phyloP scores from a whole-genome alignment of 2,329 filamentous ascomycete genomes.

The Colletotrichum tropicale region DNA sequence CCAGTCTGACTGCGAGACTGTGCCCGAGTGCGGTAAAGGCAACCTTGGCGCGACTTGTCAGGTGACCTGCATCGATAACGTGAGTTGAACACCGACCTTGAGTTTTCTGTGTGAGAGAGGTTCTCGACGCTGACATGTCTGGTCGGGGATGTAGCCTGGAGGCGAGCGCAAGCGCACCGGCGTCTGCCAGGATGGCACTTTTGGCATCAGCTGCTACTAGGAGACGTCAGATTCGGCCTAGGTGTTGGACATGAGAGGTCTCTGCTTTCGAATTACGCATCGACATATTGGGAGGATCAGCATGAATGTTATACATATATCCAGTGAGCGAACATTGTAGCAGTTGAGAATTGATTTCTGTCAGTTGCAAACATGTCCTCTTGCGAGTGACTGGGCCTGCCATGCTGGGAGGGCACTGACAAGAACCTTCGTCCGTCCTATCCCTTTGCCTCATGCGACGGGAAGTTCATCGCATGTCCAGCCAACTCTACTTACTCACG shows the following conservation, averaged over 20 bases:
- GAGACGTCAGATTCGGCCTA: background rate
- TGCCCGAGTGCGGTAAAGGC: background rate
- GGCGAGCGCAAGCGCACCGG: background rate
- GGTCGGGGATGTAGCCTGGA: background rate
- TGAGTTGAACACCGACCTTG: background rate
- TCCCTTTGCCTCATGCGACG: background rate
- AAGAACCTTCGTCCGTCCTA: background rate
- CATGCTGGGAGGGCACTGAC: background rate
- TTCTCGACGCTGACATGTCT: background rate
- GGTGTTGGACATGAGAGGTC: background rate
- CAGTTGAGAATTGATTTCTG: background rate
- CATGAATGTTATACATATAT: background rate
- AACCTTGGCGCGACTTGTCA: background rate
- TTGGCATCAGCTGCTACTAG: background rate
- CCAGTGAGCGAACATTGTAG: background rate
- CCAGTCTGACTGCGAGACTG: rapidly evolving
- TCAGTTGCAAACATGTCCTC: too few relatives aligned
- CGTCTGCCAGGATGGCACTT: background rate
- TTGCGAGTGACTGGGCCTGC: background rate
- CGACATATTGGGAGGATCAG: background rate
- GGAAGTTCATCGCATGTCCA: background rate
- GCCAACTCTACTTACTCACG: background rate
- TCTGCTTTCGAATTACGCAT: background rate
- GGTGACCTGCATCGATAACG: background rate
- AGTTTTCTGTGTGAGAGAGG: too few relatives aligned